Evolutionary conservation across 1,139 yeast species (phyloP), one percentile per base, ranked within the genome.

Genomic region (Candida albicans): DNA sequence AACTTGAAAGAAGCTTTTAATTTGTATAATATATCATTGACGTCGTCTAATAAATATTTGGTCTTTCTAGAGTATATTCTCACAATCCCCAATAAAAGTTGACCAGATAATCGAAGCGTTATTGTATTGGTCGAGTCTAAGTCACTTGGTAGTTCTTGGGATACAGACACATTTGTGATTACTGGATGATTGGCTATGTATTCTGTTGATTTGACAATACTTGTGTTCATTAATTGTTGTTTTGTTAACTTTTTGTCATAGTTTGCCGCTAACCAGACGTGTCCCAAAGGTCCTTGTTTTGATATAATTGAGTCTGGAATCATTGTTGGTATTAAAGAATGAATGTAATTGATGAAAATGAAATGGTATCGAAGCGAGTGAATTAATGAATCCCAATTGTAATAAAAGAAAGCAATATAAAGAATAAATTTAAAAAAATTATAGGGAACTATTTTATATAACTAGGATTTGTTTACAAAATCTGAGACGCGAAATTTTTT

Each of bases 201-300:
- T 22, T 55, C 50, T 10, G 61, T 54, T 1, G 96, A 84, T 49
- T 82, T 77, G 13, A 78, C 64, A 49, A 91, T 84, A 57, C 86
- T 80, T 18, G 96, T 82, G 55, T 79, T 82, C 42, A 89, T 68
- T 40, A 87, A 75, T 58, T 90, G 93, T 46, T 80, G 81, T 59
- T 87, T 87, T 37, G 95, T 77, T 38, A 91, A 75, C 55, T 86
- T 87, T 57, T 84, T 81, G 55, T 87, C 96, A 64, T 88, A 77
- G 60, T 88, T 90, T 29, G 96, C 93, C 2, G 97, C 97, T 43
- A 91, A 75, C 97, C 97, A 91, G 12, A 89, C 93, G 53, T 85
- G 87, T 5, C 96, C 96, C 54, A 90, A 69, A 1, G 96, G 95
- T 2, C 96, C 95, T 58, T 84, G 84, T 50, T 79, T 82, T 8